Evolutionary conservation across 257 asterid species (phyloP).

Genomic region (Forsythia suspensa): DNA sequence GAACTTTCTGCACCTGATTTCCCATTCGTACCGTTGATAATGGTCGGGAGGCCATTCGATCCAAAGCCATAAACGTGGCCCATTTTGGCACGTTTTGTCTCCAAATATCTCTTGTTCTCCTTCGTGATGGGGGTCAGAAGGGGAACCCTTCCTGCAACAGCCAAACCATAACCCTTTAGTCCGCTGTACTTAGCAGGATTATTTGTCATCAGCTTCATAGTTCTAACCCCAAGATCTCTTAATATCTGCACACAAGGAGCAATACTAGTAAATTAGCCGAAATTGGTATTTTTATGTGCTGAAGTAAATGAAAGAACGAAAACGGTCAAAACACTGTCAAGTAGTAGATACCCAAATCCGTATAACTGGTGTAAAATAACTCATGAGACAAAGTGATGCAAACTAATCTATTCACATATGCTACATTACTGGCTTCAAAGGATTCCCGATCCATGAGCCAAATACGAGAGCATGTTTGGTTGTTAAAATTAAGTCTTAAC

Average conservation of each 20-base stretch:
- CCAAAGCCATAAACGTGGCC: conserved; percentile 84
- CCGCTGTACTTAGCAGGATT: conserved; percentile 93
- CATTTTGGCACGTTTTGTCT: conserved; percentile 91
- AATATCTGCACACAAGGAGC: conserved; percentile 66
- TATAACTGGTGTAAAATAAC: background rate
- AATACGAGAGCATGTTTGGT: background rate
- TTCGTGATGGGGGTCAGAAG: conserved; percentile 72
- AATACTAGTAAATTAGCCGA: background rate
- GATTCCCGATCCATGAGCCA: background rate
- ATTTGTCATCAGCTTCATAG: conserved; percentile 97
- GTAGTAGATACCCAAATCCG: background rate
- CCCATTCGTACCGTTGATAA: conserved; percentile 46
- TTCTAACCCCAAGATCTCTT: conserved; percentile 94
- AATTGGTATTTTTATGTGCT: background rate
- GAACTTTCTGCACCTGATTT: conserved; percentile 25
- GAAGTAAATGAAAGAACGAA: background rate
- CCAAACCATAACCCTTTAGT: conserved; percentile 90
- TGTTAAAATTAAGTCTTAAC: background rate
- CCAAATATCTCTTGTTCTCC: conserved; percentile 85
- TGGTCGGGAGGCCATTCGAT: conserved; percentile 48
- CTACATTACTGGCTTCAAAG: no score
- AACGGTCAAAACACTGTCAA: background rate
- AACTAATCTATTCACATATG: no score
- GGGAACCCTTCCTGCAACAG: conserved; percentile 82
- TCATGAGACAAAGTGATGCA: no score